Percentiles rank a stretch among this genome's conserved stretches.
phyloP scores from a whole-genome alignment of 202 grass and related monocot species.

The Brachypodium distachyon region DNA sequence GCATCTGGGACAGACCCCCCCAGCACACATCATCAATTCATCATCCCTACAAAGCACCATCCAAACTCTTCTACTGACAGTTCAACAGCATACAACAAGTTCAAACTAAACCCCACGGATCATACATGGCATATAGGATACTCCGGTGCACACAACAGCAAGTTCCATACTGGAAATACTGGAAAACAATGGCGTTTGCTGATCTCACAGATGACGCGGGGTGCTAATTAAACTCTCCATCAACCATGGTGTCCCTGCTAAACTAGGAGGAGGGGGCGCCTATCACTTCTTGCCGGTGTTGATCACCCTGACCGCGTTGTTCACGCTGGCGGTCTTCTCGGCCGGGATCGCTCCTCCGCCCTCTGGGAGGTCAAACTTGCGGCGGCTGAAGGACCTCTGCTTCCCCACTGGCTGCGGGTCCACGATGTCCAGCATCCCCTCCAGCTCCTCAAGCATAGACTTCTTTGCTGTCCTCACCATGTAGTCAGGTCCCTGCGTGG shows the following conservation, averaged over 20 bases:
- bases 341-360: conserved; percentile 27
- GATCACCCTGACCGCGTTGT: conserved; percentile 35
- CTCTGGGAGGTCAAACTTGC: conserved; percentile 78
- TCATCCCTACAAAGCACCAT: not conserved
- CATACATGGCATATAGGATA: not conserved
- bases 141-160: not conserved
- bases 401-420: conserved; percentile 63
- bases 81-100: not conserved
- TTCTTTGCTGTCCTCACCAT: conserved; percentile 81
- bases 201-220: not conserved
- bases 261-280: not conserved
- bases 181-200: not conserved
- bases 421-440: conserved; percentile 71
- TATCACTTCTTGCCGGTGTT: conserved; percentile 22
- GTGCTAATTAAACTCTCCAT: not conserved
- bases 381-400: conserved; percentile 36
- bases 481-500: conserved; percentile 69
- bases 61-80: not conserved
- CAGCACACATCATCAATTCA: too few species aligned
- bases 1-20: too few species aligned
- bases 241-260: not conserved
- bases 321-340: conserved; percentile 38
- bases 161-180: not conserved
- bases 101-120: not conserved
- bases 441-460: conserved; percentile 76